Conservation (phyloP, 2,329 filamentous ascomycete species). For the Claviceps arundinis region DNA sequence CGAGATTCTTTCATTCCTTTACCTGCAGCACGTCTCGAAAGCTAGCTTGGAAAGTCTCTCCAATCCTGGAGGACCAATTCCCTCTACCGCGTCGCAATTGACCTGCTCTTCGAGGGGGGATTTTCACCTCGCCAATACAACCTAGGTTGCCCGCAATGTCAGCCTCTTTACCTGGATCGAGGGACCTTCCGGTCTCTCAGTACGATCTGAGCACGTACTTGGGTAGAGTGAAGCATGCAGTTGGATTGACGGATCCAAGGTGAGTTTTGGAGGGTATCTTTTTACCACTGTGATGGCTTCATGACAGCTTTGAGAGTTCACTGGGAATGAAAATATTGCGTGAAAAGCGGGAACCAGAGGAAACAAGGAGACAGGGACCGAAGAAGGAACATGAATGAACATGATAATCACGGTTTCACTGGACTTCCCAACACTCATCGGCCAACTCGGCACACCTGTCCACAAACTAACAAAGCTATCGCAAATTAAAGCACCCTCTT, state of each 20-base stretch:
- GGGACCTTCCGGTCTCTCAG: constrained; percentile 81
- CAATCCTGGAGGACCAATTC: not conserved
- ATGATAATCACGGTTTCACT: not conserved
- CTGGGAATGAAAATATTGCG: not conserved
- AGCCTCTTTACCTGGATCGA: constrained; percentile 49
- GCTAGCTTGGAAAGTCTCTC: too few relatives aligned
- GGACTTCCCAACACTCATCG: not conserved
- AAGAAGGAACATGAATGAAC: not conserved
- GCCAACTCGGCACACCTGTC: not conserved
- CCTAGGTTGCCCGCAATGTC: constrained; percentile 34
- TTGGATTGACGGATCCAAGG: constrained; percentile 89
- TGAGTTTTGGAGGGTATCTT: constrained; percentile 33
- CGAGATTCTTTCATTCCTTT: too few relatives aligned
- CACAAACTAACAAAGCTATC: not conserved
- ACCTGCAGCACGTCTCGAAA: too few relatives aligned
- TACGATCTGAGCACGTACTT: constrained; percentile 90
- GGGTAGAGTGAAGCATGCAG: constrained; percentile 83
- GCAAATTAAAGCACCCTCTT: constrained; percentile 58
- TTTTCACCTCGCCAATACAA: not conserved
- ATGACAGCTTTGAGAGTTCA: not conserved
- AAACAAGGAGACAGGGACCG: not conserved
- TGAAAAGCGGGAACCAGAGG: not conserved
- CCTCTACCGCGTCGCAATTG: not conserved
- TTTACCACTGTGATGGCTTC: not conserved
- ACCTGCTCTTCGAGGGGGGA: not conserved